These are phyloP conservation scores for Botrytis tulipae DNA, from an alignment of 2,329 filamentous ascomycete species.

Conservation along the genomic window DNA sequence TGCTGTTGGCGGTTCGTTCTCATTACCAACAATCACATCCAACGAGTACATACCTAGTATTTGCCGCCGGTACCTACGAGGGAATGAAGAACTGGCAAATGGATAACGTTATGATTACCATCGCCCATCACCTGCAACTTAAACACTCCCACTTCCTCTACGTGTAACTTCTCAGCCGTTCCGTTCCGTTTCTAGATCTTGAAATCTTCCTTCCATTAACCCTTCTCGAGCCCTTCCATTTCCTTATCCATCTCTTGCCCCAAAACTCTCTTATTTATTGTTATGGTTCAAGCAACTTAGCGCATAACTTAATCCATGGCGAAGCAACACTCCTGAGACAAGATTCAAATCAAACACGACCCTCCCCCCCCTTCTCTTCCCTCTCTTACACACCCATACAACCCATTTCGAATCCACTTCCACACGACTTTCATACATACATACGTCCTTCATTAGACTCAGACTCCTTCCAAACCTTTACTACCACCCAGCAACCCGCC, in stretches of 20 bases:
- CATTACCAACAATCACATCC: background rate
- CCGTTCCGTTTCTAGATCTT: background rate
- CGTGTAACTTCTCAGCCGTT: background rate
- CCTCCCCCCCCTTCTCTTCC: background rate
- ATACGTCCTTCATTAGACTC: background rate
- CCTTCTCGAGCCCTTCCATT: background rate
- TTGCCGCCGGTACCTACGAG: background rate
- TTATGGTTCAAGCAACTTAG: slow-evolving; percentile 3
- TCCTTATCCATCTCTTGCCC: background rate
- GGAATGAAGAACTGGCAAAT: background rate
- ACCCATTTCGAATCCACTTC: slow-evolving; percentile 2
- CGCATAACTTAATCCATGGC: slow-evolving; percentile 16
- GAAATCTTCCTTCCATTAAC: background rate
- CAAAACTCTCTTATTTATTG: background rate
- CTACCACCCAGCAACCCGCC: background rate
- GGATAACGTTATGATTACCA: no score
- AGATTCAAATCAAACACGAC: slow-evolving; percentile 16
- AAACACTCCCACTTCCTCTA: background rate
- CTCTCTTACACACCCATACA: slow-evolving; percentile 9
- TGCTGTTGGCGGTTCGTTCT: background rate
- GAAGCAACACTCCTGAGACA: slow-evolving; percentile 18
- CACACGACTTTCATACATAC: slow-evolving; percentile 8
- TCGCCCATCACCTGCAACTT: background rate
- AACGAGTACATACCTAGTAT: background rate
- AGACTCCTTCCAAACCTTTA: background rate